Evolutionary conservation across 345 rosid species (phyloP).

Genomic region (Melastoma malabathricum): DNA sequence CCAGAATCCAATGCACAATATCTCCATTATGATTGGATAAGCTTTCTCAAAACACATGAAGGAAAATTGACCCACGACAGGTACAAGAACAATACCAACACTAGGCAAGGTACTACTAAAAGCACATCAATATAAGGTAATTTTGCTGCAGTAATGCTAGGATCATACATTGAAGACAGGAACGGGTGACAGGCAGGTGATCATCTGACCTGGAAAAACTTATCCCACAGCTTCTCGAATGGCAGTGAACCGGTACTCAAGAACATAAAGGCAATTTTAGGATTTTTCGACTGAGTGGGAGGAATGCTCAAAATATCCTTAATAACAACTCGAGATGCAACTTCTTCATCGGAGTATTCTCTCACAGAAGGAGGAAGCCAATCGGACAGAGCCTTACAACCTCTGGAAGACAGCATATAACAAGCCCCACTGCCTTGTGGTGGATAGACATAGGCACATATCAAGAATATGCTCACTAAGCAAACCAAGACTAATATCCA

Average conservation of each 20-base stretch:
- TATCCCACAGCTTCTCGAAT: conserved; percentile 92
- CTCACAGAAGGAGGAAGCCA: conserved; percentile 97
- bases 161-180: no score
- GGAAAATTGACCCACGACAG: no score
- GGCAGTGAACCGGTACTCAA: conserved; percentile 76
- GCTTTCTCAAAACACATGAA: no score
- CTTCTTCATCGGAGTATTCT: conserved; percentile 70
- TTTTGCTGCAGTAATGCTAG: no score
- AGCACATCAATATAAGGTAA: no score
- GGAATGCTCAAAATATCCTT: conserved; percentile 51
- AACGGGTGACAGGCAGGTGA: no score
- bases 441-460: conserved; percentile 70
- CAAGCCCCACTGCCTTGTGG: conserved; percentile 63
- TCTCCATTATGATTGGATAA: no score
- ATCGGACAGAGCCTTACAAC: conserved; percentile 61
- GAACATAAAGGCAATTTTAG: conserved; percentile 91
- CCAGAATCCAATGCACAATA: no score
- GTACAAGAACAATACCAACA: no score
- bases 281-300: conserved; percentile 27
- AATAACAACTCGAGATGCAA: conserved; percentile 59
- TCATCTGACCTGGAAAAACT: conserved; percentile 50
- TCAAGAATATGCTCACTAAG: conserved; percentile 53
- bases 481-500: conserved; percentile 74
- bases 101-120: no score
- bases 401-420: conserved; percentile 65